Conservation (phyloP, 139 green algal genomes). For the Desmodesmus armatus region DNA sequence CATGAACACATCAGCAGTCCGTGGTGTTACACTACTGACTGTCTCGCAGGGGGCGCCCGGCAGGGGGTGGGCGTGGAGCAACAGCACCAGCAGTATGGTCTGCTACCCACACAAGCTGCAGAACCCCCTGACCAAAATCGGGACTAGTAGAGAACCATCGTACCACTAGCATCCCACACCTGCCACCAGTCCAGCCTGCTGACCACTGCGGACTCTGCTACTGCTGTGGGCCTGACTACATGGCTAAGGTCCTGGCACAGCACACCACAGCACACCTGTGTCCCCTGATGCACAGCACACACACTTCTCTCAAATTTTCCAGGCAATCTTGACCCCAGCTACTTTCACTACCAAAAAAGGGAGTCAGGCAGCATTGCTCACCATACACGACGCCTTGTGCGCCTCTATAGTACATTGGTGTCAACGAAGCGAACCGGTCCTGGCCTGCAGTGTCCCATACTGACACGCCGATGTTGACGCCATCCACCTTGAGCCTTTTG, state of each 20-base stretch:
- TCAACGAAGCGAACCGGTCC: slow-evolving; percentile 42
- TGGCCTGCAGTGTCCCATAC: slow-evolving; percentile 62
- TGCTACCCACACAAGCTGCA: too few relatives aligned
- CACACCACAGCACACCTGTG: neutral
- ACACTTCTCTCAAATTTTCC: neutral
- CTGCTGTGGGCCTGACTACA: too few relatives aligned
- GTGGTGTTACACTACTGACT: too few relatives aligned
- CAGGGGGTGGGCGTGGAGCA: neutral
- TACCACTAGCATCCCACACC: too few relatives aligned
- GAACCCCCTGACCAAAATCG: too few relatives aligned
- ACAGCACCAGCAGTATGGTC: neutral
- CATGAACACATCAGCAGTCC: too few relatives aligned
- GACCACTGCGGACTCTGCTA: too few relatives aligned
- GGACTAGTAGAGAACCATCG: too few relatives aligned
- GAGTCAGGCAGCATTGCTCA: slow-evolving; percentile 24
- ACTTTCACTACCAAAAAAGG: neutral
- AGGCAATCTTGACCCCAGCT: neutral
- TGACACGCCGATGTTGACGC: slow-evolving; percentile 50
- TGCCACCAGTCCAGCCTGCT: too few relatives aligned
- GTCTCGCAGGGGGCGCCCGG: too few relatives aligned
- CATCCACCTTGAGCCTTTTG: slow-evolving; percentile 58
- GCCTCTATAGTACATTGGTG: slow-evolving; percentile 54
- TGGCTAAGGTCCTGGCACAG: too few relatives aligned
- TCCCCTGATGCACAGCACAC: neutral
- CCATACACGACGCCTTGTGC: slow-evolving; percentile 59